Conservation (phyloP, 1,139 yeast genomes). For the Hyphopichia fennica region DNA sequence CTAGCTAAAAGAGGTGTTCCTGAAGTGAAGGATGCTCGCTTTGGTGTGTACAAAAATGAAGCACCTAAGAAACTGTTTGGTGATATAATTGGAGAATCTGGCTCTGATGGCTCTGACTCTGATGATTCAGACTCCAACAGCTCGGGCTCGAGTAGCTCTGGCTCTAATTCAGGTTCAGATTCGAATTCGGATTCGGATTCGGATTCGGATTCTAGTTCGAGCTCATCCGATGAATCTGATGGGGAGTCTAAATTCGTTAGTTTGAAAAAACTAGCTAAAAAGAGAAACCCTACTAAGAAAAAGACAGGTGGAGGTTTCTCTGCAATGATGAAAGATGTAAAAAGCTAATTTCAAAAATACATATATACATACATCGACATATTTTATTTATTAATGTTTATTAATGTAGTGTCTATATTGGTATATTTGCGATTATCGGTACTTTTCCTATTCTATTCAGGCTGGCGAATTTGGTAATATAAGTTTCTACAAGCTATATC, state of each 20-base stretch:
- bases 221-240: constrained; percentile 2
- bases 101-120: constrained; percentile 9
- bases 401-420: no score
- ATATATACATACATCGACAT: no score
- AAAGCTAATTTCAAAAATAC: no score
- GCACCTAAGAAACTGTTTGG: not conserved
- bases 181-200: constrained; percentile 22
- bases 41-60: not conserved
- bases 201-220: constrained; percentile 9
- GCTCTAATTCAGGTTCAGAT: constrained; percentile 12
- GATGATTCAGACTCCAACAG: constrained; percentile 14
- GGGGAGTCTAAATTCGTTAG: constrained; percentile 6
- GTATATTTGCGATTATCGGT: not conserved
- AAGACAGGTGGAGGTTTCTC: constrained; percentile 47
- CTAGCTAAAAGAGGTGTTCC: constrained; percentile 61
- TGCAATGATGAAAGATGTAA: constrained; percentile 53
- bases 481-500: constrained; percentile 23
- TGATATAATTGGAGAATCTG: constrained; percentile 4
- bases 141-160: constrained; percentile 1
- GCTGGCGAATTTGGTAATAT: not conserved
- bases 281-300: constrained; percentile 17
- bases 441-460: no score
- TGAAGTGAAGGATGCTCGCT: constrained; percentile 50
- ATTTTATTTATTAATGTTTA: no score
- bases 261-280: constrained; percentile 3